Percentiles rank a stretch among this genome's conserved stretches.
These are phyloP conservation scores for Neoarthrinium moseri DNA, from an alignment of 2,329 filamentous ascomycete species.

Conservation along the genomic window DNA sequence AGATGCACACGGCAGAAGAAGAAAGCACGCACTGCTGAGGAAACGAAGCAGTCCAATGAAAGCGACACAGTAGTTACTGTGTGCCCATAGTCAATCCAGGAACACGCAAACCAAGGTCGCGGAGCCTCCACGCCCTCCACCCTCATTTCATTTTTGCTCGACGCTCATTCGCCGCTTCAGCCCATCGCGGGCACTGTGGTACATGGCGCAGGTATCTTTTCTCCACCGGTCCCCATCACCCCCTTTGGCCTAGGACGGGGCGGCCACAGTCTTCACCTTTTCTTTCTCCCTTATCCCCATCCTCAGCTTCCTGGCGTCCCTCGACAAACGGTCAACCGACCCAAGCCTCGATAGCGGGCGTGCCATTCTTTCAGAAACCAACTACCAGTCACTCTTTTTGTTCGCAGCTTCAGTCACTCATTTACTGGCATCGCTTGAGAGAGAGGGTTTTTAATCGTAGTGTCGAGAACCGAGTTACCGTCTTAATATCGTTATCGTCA, in stretches of 20 bases:
- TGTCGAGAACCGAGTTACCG: neutral
- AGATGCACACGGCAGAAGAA: no score
- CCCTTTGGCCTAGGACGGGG: constrained; percentile 18
- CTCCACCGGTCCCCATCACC: constrained; percentile 17
- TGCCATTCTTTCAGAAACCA: constrained; percentile 51
- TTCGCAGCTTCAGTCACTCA: constrained; percentile 20
- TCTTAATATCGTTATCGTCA: neutral
- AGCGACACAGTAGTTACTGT: no score
- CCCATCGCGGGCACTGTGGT: neutral
- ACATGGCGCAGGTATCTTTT: constrained; percentile 11
- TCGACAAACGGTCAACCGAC: constrained; percentile 34
- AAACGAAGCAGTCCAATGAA: no score
- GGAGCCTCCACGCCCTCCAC: constrained; percentile 27
- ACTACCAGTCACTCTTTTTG: constrained; percentile 41
- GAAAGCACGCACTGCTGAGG: no score
- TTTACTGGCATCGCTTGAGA: constrained; percentile 13
- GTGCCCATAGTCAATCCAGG: neutral
- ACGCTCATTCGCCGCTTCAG: constrained; percentile 27
- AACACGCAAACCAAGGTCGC: neutral
- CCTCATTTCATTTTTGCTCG: constrained; percentile 31
- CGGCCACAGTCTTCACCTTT: constrained; percentile 18
- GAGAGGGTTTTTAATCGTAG: neutral
- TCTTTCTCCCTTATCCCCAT: constrained; percentile 24
- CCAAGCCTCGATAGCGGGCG: constrained; percentile 54
- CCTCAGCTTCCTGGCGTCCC: constrained; percentile 21